Evolutionary conservation across 2,329 filamentous ascomycete genomes (phyloP), one percentile per base, ranked within the genome.

Genomic region (Neofusicoccum umdonicola): DNA sequence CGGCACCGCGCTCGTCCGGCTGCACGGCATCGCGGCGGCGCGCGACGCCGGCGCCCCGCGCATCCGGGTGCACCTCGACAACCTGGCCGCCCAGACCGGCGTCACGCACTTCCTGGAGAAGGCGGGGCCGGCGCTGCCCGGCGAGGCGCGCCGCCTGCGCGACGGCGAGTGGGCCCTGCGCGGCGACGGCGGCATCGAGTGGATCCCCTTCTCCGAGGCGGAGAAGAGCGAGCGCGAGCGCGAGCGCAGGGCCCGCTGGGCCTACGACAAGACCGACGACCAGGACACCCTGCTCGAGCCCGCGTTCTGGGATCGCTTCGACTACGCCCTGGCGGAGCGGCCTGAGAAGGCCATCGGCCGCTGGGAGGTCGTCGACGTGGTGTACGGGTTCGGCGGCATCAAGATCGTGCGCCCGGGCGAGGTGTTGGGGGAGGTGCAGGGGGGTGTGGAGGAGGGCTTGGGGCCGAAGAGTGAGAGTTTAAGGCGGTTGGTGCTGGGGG

Each of bases 1-100:
- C 54, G 95, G 92, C 22, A 86, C 91, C 66, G 95, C 93, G 2
- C 82, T 98, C 9, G 71, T 72, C 27, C 69, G 72, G 11, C 75
- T 84, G 1, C 80, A 83, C 66, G 65, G 68, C 27, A 47, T 71
- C 8, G 67, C 71, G 12, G 19, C 67, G 0, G 67, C 69, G 41
- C 66, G 67, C 4, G 15, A 69, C 31, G 67, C 75, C 57, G 61
- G 66, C 66, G 66, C 71, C 12, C 64, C 52, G n/a, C n/a, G 48
- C 27, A 69, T 79, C 11, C 71, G 70, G 17, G 81, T 88, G 6
- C 81, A 87, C 70, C 77, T 88, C 65, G 85, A 85, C 65, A 88
- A 87, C 61, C 79, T 89, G 27, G 83, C 85, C 2, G 87, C 85
- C 63, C 87, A 88, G 71, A 88, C 87, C 2, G 87, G 87, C 51